Evolutionary conservation across 2,329 filamentous ascomycete genomes (phyloP).

Genomic region (Colletotrichum magnum): DNA sequence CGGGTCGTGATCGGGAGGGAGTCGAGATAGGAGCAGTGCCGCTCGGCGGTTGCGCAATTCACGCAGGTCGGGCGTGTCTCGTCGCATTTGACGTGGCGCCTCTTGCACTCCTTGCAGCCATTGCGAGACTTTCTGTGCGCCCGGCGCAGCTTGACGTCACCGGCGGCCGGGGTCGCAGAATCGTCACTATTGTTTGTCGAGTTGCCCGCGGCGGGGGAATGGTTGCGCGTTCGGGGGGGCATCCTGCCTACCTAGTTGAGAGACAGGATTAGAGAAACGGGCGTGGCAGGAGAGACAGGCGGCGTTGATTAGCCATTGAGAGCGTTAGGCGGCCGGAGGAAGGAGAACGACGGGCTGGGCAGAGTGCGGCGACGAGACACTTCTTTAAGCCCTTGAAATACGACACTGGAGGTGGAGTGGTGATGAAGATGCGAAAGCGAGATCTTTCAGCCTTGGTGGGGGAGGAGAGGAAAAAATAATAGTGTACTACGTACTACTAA

Average conservation of each 20-base stretch:
- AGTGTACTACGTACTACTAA: background rate
- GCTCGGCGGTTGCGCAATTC: constrained; percentile 55
- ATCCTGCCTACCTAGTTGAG: background rate
- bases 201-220: constrained; percentile 35
- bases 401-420: background rate
- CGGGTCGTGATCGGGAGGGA: constrained; percentile 26
- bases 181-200: constrained; percentile 36
- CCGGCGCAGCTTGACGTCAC: constrained; percentile 50
- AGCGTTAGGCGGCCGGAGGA: background rate
- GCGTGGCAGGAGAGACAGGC: background rate
- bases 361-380: background rate
- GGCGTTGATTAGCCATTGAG: constrained; percentile 12
- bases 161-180: constrained; percentile 28
- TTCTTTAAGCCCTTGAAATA: background rate
- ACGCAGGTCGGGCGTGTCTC: constrained; percentile 56
- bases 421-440: constrained; percentile 8
- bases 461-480: background rate
- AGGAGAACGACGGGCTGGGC: too few species aligned
- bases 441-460: constrained; percentile 21
- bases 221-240: constrained; percentile 27
- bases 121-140: constrained; percentile 58
- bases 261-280: background rate
- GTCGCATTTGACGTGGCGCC: constrained; percentile 59
- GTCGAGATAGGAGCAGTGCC: constrained; percentile 51
- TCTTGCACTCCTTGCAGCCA: constrained; percentile 57